Base-by-base conservation (phyloP, 257 asterid genomes). In the Cruciata laevipes region DNA sequence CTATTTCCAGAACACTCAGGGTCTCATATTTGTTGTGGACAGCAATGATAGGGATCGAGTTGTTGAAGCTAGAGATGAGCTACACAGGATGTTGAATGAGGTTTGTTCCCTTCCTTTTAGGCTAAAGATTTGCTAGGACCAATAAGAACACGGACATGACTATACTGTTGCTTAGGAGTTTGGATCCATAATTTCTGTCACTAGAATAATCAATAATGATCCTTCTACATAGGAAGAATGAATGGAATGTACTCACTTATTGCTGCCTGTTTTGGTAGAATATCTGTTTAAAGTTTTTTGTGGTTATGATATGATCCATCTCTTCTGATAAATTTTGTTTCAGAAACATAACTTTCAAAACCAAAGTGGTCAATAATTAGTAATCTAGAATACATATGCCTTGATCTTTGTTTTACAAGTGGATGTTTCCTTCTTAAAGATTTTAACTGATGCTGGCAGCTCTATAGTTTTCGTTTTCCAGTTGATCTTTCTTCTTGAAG, bases 81-180 rank as follows among this genome's bases (percentile, higher is more conserved):
- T 79, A 56, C 83, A 79, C 71, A 76, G 83, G 71, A 79, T 79
- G 83, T 76, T 79, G 76, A 79, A 79, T 16, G 83, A 79, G 83
- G 83, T 73, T 11, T 37, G 58, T 51, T 27, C 30, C 31, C 56
- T 23, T 20, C 23, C 47, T 61, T 42, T 12, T 38, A 24, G 59
- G 58, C 38, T 40, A 13, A 40, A 10, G 49, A 8, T 55, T 69
- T 40, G 65, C 67, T 73, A 12, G 14, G 17, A 20, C 59, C 10
- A 30, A 1, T 13, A 3, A n/a, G 55, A 32, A 44, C 17, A 7
- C 24, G 16, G 23, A 37, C 17, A 44, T 42, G 3, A 18, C 6
- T 40, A 3, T 21, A 7, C 42, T 27, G 0, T 58, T 44, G 30
- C 14, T 65, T 65, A 42, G 38, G 38, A 33, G 49, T 40, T 40